Evolutionary conservation across 192 early-diverging fungal genomes (phyloP).

Genomic region (Dissophora globulifera): DNA sequence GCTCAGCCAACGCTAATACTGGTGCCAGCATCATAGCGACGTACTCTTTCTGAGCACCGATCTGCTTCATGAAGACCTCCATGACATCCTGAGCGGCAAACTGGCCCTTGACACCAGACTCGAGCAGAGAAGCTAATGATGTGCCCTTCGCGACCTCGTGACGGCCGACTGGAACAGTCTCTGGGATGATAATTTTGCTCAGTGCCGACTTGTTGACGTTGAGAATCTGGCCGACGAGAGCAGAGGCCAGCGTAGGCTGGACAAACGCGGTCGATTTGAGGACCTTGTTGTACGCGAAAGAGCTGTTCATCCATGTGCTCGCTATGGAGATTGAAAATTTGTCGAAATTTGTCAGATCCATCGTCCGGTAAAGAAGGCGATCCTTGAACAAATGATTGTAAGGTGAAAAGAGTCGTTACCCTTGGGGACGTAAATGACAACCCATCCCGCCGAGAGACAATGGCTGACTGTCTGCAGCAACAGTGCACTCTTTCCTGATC

Average conservation of each 20-base stretch:
- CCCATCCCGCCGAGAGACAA: conserved; percentile 57
- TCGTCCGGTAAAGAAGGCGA: no score
- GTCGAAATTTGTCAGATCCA: background rate
- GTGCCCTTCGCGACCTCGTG: conserved; percentile 48
- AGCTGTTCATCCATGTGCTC: conserved; percentile 57
- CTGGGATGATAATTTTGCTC: conserved; percentile 36
- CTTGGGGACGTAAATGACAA: conserved; percentile 63
- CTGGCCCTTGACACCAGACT: conserved; percentile 57
- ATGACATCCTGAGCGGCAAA: conserved; percentile 57
- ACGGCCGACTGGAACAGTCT: conserved; percentile 35
- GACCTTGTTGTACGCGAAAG: conserved; percentile 53
- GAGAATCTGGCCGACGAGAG: conserved; percentile 54
- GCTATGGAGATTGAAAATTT: conserved; percentile 26
- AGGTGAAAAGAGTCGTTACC: conserved; percentile 34
- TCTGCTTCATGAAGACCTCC: conserved; percentile 59
- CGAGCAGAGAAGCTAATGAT: conserved; percentile 40
- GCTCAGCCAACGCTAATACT: no score
- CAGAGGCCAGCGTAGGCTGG: conserved; percentile 56
- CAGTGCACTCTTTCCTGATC: conserved; percentile 61
- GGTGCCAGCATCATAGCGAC: no score
- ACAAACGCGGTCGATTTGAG: conserved; percentile 50
- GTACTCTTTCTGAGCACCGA: conserved; percentile 50
- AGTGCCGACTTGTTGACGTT: conserved; percentile 48
- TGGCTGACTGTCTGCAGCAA: conserved; percentile 61
- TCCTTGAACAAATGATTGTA: no score